Evolutionary conservation across 768 basidiomycete species (phyloP).

Genomic region (Tricholoma hemisulphureum): DNA sequence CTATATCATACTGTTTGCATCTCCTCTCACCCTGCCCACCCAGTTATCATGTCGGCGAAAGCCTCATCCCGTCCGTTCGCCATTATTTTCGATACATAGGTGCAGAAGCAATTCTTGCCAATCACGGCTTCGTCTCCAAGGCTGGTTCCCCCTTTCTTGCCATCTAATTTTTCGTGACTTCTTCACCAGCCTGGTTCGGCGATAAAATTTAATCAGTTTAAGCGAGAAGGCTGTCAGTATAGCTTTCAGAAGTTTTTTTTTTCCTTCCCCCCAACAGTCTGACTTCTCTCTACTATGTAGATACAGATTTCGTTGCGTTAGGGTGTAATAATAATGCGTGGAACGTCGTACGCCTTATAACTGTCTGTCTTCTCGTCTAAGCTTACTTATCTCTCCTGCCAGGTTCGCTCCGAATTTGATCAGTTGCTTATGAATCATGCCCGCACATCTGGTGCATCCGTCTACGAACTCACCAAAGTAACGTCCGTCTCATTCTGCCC

Average conservation of each 20-base stretch:
- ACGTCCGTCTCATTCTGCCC: conserved; percentile 45
- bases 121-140: conserved; percentile 52
- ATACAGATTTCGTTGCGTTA: conserved; percentile 59
- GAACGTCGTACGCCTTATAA: conserved; percentile 53
- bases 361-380: not conserved
- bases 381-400: not conserved
- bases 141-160: conserved; percentile 23
- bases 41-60: conserved; percentile 61
- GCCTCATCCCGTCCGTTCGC: conserved; percentile 59
- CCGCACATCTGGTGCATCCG: conserved; percentile 46
- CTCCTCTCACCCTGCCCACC: not conserved
- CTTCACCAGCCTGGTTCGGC: conserved; percentile 53
- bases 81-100: conserved; percentile 59
- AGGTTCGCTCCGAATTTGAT: conserved; percentile 64
- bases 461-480: conserved; percentile 57
- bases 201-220: conserved; percentile 62
- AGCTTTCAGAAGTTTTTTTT: not conserved
- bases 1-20: not conserved
- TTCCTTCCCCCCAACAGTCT: not conserved
- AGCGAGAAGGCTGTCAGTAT: conserved; percentile 60
- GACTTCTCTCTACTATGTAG: conserved; percentile 27
- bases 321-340: conserved; percentile 55
- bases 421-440: conserved; percentile 57
- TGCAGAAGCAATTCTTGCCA: conserved; percentile 49
- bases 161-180: not conserved